Conservation (phyloP, 148 eudicot species). For the Selenicereus undatus region DNA sequence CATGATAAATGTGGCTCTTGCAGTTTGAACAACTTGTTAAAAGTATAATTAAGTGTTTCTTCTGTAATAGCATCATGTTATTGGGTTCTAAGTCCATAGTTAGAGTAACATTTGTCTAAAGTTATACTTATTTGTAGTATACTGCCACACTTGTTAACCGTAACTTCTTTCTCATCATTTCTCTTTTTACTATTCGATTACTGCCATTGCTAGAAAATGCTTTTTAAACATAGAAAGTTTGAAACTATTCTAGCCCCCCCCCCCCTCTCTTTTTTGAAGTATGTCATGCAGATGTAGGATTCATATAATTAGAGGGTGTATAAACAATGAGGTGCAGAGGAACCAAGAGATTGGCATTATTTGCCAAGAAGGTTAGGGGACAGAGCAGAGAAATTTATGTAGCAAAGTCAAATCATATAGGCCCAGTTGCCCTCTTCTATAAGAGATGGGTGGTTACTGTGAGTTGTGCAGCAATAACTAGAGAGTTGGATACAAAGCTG, state of each 20-base stretch:
- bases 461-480: neutral
- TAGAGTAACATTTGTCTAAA: neutral
- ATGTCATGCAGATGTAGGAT: neutral
- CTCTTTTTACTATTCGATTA: neutral
- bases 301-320: neutral
- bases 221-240: neutral
- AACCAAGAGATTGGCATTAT: neutral
- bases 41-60: neutral
- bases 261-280: no score
- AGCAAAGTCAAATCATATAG: neutral
- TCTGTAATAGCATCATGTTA: neutral
- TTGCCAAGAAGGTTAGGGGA: neutral
- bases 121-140: no score
- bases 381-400: neutral
- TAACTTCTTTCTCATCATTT: no score
- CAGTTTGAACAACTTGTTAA: neutral
- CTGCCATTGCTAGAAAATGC: neutral
- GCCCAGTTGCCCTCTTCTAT: neutral
- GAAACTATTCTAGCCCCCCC: no score
- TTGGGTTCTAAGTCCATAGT: neutral
- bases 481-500: neutral
- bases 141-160: neutral
- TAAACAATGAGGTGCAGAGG: neutral
- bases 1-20: neutral
- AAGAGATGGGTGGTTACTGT: neutral